phyloP scores from a whole-genome alignment of 1,284 basidiomycete genomes.

The Pascua guehoae region DNA sequence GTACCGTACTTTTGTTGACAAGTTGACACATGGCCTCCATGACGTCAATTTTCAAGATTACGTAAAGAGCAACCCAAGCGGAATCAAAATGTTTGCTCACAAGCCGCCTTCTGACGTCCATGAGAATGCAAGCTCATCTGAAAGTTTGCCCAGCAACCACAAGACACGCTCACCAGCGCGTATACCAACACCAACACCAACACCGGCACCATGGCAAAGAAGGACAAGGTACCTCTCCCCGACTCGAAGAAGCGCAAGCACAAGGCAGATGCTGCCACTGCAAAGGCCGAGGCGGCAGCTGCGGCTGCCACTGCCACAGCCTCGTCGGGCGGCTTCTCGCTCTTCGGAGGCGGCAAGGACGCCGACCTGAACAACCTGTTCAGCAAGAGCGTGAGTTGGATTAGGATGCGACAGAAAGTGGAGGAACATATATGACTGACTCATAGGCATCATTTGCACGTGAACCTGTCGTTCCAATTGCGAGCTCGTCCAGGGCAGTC shows the following conservation, averaged over 20 bases:
- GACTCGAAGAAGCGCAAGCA: conserved; percentile 32
- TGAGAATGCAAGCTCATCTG: not conserved
- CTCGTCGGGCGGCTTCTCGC: conserved; percentile 22
- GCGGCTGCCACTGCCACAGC: conserved; percentile 1
- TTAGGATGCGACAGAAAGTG: not conserved
- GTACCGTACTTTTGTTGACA: too few species aligned
- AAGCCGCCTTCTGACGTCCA: not conserved
- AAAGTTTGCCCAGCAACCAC: not conserved
- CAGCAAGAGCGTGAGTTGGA: conserved; percentile 45
- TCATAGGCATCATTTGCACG: not conserved
- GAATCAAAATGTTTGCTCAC: conserved; percentile 1
- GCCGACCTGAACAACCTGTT: conserved; percentile 48
- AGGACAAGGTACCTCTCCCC: conserved; percentile 9
- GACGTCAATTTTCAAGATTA: not conserved
- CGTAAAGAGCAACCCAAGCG: not conserved
- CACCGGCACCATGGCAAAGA: conserved; percentile 12
- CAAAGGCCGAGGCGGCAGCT: conserved; percentile 2
- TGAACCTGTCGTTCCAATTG: too few species aligned
- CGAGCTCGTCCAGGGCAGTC: too few species aligned
- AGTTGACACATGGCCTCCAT: too few species aligned
- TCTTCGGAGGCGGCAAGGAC: conserved; percentile 35
- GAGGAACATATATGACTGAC: not conserved
- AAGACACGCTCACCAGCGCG: not conserved
- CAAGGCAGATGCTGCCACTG: conserved; percentile 9
- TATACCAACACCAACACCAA: not conserved